phyloP scores from a whole-genome alignment of 225 moss, liverwort and hornwort genomes.

The Lunularia cruciata region DNA sequence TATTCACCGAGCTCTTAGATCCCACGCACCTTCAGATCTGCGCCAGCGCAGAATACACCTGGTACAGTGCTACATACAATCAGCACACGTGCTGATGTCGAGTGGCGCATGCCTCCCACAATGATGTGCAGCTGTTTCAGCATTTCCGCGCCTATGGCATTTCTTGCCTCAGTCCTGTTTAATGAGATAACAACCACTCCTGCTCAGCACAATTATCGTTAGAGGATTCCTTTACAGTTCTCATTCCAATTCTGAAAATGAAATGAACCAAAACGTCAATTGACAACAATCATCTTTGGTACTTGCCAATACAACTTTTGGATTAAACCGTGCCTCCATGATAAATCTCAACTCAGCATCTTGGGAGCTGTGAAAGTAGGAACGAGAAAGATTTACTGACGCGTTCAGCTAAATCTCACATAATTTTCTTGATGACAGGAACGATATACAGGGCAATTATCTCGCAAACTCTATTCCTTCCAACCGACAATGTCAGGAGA shows the following conservation, averaged over 20 bases:
- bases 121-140: slow-evolving; percentile 73
- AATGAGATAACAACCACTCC: slow-evolving; percentile 83
- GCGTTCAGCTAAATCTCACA: no score
- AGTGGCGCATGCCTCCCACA: slow-evolving; percentile 68
- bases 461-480: no score
- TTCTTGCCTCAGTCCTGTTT: slow-evolving; percentile 78
- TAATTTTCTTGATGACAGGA: background rate
- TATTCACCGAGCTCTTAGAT: background rate
- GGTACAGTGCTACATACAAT: slow-evolving; percentile 79
- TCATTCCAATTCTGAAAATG: background rate
- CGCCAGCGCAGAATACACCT: slow-evolving; percentile 94
- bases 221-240: slow-evolving; percentile 13
- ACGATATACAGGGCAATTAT: no score
- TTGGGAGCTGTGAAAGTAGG: no score
- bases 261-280: no score
- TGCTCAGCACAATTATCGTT: slow-evolving; percentile 40
- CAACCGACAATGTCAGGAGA: no score
- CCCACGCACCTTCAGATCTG: slow-evolving; percentile 80
- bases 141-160: slow-evolving; percentile 94
- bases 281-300: no score
- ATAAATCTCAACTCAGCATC: no score
- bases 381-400: background rate
- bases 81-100: slow-evolving; percentile 64
- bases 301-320: no score
- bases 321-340: no score